Percentiles rank a stretch among this genome's conserved stretches.
These are phyloP conservation scores for Beverwykella pulmonaria DNA, from an alignment of 495 filamentous ascomycete genomes.

Conservation along the genomic window DNA sequence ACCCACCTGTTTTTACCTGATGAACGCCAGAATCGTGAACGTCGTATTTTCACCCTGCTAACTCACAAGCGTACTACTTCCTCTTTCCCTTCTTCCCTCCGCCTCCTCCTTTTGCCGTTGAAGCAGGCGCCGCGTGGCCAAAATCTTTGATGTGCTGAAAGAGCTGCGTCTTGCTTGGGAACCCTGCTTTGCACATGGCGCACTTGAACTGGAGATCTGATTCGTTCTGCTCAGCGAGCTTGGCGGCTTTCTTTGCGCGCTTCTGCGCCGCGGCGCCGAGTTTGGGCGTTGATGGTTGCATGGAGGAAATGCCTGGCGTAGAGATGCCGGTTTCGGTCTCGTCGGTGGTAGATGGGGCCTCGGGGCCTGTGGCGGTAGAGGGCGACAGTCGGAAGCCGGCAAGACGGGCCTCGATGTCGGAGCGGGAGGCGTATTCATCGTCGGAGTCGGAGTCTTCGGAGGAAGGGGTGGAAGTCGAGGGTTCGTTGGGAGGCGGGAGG, in stretches of 20 bases:
- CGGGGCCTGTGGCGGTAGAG: not conserved
- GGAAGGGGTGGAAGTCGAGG: not conserved
- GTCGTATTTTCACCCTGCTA: too few relatives aligned
- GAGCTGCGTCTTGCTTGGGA: conserved; percentile 69
- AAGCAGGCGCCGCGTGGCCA: conserved; percentile 58
- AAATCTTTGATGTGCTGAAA: conserved; percentile 72
- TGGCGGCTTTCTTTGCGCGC: conserved; percentile 76
- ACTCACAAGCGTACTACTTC: too few relatives aligned
- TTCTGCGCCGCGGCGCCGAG: conserved; percentile 88
- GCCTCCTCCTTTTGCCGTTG: conserved; percentile 33
- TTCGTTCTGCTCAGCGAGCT: conserved; percentile 50
- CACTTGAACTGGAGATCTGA: conserved; percentile 57
- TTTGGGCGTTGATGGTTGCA: conserved; percentile 50
- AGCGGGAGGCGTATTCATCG: conserved; percentile 43
- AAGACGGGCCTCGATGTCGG: conserved; percentile 41
- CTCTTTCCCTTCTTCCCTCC: conserved; percentile 18
- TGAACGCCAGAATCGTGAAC: too few relatives aligned
- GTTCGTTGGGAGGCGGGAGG: not conserved
- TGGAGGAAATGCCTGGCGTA: conserved; percentile 6
- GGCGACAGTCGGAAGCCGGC: conserved; percentile 11
- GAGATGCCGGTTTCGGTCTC: not conserved
- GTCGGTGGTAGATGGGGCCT: conserved; percentile 1
- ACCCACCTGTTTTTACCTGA: too few relatives aligned
- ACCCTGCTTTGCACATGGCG: conserved; percentile 60
- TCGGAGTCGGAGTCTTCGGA: conserved; percentile 5